These are phyloP conservation scores for Zygosaccharomyces sapae DNA, from an alignment of 1,139 yeast genomes.

Conservation along the genomic window DNA sequence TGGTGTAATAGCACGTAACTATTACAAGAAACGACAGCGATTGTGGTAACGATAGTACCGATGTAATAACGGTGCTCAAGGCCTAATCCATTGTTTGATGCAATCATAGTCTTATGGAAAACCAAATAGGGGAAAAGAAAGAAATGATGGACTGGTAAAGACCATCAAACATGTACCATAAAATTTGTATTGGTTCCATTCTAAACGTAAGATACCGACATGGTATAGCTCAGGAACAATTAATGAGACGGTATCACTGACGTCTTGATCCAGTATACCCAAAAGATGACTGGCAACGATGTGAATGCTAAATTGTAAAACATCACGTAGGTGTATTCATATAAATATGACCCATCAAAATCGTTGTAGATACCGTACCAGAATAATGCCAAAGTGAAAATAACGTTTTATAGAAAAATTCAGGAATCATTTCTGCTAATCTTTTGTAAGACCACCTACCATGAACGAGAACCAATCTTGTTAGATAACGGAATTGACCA, in stretches of 20 bases:
- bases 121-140: constrained; percentile 82
- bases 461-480: constrained; percentile 77
- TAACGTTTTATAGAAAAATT: constrained; percentile 89
- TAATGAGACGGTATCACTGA: constrained; percentile 70
- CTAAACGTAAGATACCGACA: constrained; percentile 75
- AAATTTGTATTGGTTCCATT: constrained; percentile 79
- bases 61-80: constrained; percentile 81
- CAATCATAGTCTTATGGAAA: constrained; percentile 54
- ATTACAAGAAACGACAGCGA: constrained; percentile 78
- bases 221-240: constrained; percentile 88
- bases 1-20: constrained; percentile 75
- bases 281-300: constrained; percentile 87
- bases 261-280: constrained; percentile 93
- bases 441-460: constrained; percentile 96
- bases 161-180: constrained; percentile 84
- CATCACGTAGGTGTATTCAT: constrained; percentile 88
- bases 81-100: constrained; percentile 57
- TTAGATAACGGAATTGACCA: constrained; percentile 86
- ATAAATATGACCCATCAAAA: constrained; percentile 88
- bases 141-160: constrained; percentile 80
- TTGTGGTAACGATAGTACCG: constrained; percentile 75
- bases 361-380: constrained; percentile 87
- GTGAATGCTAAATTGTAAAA: constrained; percentile 93
- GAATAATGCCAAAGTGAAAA: constrained; percentile 80
- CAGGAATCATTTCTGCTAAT: constrained; percentile 89